These are phyloP conservation scores for Panus rudis DNA, from an alignment of 768 basidiomycete species.

Conservation along the genomic window DNA sequence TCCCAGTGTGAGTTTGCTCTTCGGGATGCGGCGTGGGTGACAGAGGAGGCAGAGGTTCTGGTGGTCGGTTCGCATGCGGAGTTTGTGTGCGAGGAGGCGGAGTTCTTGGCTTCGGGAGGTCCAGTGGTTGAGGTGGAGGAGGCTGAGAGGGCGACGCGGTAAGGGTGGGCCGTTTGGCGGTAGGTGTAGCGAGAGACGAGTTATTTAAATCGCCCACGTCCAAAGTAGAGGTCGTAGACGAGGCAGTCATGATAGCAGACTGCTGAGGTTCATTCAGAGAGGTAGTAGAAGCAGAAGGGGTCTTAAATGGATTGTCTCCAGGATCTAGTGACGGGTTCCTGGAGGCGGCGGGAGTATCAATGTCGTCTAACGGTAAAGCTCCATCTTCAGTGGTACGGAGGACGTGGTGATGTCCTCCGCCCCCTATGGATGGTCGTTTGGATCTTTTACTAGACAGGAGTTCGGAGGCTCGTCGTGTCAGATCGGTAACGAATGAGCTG, in stretches of 20 bases:
- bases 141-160: slow-evolving; percentile 27
- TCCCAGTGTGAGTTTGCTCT: slow-evolving; percentile 26
- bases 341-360: slow-evolving; percentile 27
- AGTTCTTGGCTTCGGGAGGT: slow-evolving; percentile 52
- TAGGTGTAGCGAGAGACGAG: slow-evolving; percentile 7
- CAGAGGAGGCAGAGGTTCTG: slow-evolving; percentile 27
- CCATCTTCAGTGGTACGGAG: slow-evolving; percentile 43
- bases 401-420: slow-evolving; percentile 39
- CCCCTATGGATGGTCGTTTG: slow-evolving; percentile 28
- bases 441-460: slow-evolving; percentile 44
- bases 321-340: slow-evolving; percentile 33
- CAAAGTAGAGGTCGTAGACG: slow-evolving; percentile 9
- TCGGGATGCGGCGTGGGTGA: slow-evolving; percentile 17
- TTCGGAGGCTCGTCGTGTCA: slow-evolving; percentile 52
- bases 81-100: slow-evolving; percentile 41
- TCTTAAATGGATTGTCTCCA: slow-evolving; percentile 33
- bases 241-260: slow-evolving; percentile 22
- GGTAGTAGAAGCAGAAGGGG: slow-evolving; percentile 45
- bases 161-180: slow-evolving; percentile 18
- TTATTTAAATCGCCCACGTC: slow-evolving; percentile 19
- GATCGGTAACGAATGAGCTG: slow-evolving; percentile 47
- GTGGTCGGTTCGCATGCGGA: slow-evolving; percentile 28
- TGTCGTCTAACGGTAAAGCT: slow-evolving; percentile 46
- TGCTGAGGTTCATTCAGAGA: slow-evolving; percentile 28
- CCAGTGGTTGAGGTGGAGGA: slow-evolving; percentile 48